Percentiles rank a stretch among this genome's conserved stretches.
These are phyloP conservation scores for Trichoderma simmonsii DNA, from an alignment of 2,329 filamentous ascomycete genomes.

Conservation along the genomic window DNA sequence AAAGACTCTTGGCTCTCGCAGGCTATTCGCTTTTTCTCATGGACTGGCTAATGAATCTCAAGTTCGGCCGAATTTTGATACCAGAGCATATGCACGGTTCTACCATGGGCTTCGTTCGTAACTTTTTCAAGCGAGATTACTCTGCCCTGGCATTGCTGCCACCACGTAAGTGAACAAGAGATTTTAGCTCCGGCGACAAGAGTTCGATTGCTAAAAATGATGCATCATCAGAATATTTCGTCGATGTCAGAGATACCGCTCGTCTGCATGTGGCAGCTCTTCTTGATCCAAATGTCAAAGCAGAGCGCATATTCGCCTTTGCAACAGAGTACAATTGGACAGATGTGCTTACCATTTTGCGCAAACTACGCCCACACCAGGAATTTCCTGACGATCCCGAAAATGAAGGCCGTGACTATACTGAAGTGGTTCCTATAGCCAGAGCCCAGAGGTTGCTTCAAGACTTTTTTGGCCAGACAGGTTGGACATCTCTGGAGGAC, in stretches of 20 bases:
- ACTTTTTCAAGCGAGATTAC: not conserved
- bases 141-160: not conserved
- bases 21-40: not conserved
- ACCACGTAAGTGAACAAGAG: not conserved
- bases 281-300: slow-evolving; percentile 23
- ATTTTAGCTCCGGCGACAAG: not conserved
- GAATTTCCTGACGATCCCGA: not conserved
- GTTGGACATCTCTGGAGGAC: not conserved
- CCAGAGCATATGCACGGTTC: not conserved
- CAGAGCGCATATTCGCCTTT: slow-evolving; percentile 28
- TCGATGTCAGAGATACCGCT: slow-evolving; percentile 26
- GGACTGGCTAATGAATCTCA: not conserved
- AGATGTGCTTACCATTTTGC: not conserved
- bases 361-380: not conserved
- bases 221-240: slow-evolving; percentile 3
- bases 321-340: slow-evolving; percentile 23
- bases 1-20: not conserved
- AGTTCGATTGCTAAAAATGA: not conserved
- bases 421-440: not conserved
- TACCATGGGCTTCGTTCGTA: not conserved
- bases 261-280: slow-evolving; percentile 28
- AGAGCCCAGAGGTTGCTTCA: not conserved
- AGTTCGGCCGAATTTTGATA: not conserved
- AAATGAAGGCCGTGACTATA: not conserved
- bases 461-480: not conserved